These are phyloP conservation scores for Calonectria pseudoturangicola DNA, from an alignment of 2,329 filamentous ascomycete species.

Conservation along the genomic window DNA sequence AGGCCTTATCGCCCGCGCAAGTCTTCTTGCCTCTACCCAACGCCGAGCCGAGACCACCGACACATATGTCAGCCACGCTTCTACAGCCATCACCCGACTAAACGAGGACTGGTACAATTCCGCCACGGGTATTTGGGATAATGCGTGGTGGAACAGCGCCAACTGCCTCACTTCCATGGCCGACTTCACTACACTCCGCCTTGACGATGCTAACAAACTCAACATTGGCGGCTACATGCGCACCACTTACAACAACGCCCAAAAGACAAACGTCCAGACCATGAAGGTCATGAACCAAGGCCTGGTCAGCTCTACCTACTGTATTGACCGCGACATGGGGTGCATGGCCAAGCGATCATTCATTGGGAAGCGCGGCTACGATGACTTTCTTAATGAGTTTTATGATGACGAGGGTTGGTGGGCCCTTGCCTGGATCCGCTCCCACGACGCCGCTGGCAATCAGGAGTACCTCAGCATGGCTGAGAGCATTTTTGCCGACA, in stretches of 20 bases:
- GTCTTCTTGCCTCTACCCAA: constrained; percentile 44
- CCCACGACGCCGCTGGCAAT: constrained; percentile 73
- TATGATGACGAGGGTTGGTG: constrained; percentile 80
- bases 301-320: constrained; percentile 63
- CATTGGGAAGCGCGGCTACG: constrained; percentile 57
- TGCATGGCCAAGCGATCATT: constrained; percentile 60
- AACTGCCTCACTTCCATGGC: constrained; percentile 79
- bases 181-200: constrained; percentile 68
- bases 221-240: constrained; percentile 63
- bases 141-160: constrained; percentile 83
- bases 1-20: constrained; percentile 47
- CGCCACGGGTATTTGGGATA: constrained; percentile 77
- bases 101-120: constrained; percentile 77
- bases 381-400: constrained; percentile 70
- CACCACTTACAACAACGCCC: constrained; percentile 68
- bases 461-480: constrained; percentile 72
- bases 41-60: constrained; percentile 43
- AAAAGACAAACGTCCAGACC: constrained; percentile 61
- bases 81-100: constrained; percentile 64
- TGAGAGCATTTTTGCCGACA: constrained; percentile 73
- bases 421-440: constrained; percentile 75
- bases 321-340: constrained; percentile 53
- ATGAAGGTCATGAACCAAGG: constrained; percentile 63
- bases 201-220: constrained; percentile 59
- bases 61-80: constrained; percentile 59